Evolutionary conservation across 1,284 basidiomycete species (phyloP).

Genomic region (Ceratobasidium theobromae): DNA sequence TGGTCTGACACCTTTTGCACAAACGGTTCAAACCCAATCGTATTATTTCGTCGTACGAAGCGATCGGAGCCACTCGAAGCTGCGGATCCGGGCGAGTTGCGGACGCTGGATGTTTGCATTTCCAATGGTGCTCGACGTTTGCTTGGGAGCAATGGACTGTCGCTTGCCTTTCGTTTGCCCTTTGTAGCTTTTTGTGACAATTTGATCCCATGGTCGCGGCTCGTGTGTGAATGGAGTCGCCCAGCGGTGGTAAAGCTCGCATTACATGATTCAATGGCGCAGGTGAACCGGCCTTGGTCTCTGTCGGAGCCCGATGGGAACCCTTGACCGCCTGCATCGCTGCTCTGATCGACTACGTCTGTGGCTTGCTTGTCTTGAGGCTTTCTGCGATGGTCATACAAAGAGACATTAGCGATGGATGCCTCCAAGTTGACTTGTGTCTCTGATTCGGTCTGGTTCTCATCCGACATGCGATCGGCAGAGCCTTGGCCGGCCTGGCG

Average conservation of each 20-base stretch:
- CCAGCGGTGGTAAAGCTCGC: neutral
- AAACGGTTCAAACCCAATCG: conserved; percentile 21
- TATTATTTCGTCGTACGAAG: neutral
- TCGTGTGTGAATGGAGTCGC: conserved; percentile 18
- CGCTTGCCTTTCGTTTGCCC: conserved; percentile 15
- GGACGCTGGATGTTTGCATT: too few relatives aligned
- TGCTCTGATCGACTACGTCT: too few relatives aligned
- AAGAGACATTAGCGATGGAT: conserved; percentile 7
- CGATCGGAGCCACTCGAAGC: neutral
- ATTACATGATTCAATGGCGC: neutral
- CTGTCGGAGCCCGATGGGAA: neutral
- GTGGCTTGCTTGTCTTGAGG: too few relatives aligned
- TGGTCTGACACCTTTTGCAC: neutral
- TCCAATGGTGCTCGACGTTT: too few relatives aligned
- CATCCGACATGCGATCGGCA: neutral
- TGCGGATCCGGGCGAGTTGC: too few relatives aligned
- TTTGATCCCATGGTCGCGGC: conserved; percentile 21
- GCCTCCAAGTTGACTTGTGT: neutral
- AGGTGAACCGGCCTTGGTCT: neutral
- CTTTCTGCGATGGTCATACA: neutral
- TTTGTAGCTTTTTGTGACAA: neutral
- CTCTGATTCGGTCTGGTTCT: conserved; percentile 1
- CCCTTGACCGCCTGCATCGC: neutral
- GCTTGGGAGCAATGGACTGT: neutral
- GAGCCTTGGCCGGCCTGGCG: too few relatives aligned